Evolutionary conservation across 2,329 filamentous ascomycete species (phyloP), one percentile per base, ranked within the genome.

Genomic region (Kalaharituber pfeilii): DNA sequence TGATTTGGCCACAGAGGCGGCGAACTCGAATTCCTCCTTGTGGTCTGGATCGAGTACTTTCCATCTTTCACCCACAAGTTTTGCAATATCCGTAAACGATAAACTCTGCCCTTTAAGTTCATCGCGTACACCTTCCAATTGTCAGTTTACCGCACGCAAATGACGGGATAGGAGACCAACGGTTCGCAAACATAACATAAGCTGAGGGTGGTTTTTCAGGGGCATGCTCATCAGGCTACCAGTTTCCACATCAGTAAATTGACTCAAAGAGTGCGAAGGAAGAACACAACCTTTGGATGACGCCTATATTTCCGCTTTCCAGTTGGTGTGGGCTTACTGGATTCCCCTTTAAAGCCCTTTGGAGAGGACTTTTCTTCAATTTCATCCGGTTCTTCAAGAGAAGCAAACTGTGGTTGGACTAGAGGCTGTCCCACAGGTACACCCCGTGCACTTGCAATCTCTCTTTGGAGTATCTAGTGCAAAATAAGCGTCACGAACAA

Each of bases 101-200:
- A 89, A 69, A 49, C 82, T 84, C 56, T 83, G 79, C 2, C 80
- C 82, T 65, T 84, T 86, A 24, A 89, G 69, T 22, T 84, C 78
- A 62, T 89, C 85, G 62, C 85, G 78, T 68, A 86, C 60, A 53
- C 57, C 62, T 64, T 55, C 29, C 49, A 22, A 50, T n/a, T 8
- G 22, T 55, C 45, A 57, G 44, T 47, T 47, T 22, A 15, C 8
- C 11, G 11, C 8, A n/a, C 22, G 15, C 20, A 36, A 44, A 51
- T 22, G 9, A 20, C 8, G 30, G 26, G 44, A 24, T 22, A 51
- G 36, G 51, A 5, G 28, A 73, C 81, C 71, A 68, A 85, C 82
- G 84, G 63, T 89, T 89, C 0, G 85, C 88, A 64, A 91, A 91
- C 15, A 89, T 76, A 11, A 89, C 85, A 68, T 89, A 89, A 50